Conservation (phyloP, 331 rosid genomes). For the Quercus tomentella region DNA sequence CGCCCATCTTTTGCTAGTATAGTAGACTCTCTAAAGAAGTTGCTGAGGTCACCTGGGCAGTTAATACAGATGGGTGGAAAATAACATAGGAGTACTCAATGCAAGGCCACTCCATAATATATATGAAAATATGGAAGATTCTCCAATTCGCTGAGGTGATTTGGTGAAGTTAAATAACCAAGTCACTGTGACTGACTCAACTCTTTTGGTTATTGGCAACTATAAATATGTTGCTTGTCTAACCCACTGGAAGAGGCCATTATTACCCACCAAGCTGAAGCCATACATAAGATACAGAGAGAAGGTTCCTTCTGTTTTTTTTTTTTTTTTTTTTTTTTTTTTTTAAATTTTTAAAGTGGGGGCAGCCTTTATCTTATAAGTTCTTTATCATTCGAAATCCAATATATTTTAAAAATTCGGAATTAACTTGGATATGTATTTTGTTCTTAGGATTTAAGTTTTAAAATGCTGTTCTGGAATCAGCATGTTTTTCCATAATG, state of each 20-base stretch:
- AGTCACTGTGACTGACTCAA: conserved; percentile 17
- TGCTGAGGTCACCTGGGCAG: conserved; percentile 76
- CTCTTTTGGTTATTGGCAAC: conserved; percentile 31
- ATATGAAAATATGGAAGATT: neutral
- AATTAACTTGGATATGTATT: neutral
- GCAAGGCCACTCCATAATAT: neutral
- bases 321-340: neutral
- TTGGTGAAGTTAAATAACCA: conserved; percentile 19
- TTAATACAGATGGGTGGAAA: conserved; percentile 53
- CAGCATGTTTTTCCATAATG: too few relatives aligned
- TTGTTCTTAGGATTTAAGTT: neutral
- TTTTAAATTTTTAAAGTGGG: too few relatives aligned
- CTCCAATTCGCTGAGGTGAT: conserved; percentile 2
- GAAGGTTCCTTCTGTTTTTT: neutral
- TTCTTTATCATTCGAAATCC: neutral
- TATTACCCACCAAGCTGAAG: conserved; percentile 14
- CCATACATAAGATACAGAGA: neutral
- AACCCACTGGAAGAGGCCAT: conserved; percentile 29
- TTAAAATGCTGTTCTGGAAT: too few relatives aligned
- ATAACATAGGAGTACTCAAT: conserved; percentile 4
- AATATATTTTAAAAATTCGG: neutral
- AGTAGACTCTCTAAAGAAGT: conserved; percentile 79
- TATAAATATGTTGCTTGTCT: conserved; percentile 28
- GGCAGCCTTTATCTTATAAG: neutral
- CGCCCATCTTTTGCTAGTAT: conserved; percentile 70